A percentile compares a stretch with the other conserved stretches of the same genome.
phyloP scores from a whole-genome alignment of 345 rosid genomes.

The Boechera retrofracta region DNA sequence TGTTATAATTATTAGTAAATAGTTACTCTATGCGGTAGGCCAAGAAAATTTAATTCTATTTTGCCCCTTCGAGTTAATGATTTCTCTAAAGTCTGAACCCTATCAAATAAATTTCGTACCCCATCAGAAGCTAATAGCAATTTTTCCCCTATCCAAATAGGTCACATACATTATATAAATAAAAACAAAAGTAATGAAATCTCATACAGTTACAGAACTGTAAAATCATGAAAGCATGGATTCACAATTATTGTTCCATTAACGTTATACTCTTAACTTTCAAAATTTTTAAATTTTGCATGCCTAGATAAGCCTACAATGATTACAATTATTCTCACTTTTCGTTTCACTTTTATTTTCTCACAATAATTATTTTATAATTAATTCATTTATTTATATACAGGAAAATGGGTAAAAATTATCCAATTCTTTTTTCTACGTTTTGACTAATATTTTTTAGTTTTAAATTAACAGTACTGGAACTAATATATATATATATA shows the following conservation, averaged over 20 bases:
- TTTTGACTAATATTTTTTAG: too few species aligned
- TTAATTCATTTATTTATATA: background rate
- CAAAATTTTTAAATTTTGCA: constrained; percentile 21
- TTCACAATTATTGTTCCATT: constrained; percentile 32
- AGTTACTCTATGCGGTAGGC: constrained; percentile 1
- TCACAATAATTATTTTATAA: background rate
- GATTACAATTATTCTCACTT: constrained; percentile 29
- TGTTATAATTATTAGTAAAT: background rate
- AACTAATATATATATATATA: too few species aligned
- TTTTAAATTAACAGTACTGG: too few species aligned
- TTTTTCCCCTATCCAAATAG: background rate
- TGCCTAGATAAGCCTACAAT: constrained; percentile 34
- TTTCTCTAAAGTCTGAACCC: constrained; percentile 28
- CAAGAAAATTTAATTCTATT: background rate
- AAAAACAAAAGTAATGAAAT: constrained; percentile 10
- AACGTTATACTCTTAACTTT: constrained; percentile 30
- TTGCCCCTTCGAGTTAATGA: constrained; percentile 30
- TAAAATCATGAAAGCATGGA: constrained; percentile 33
- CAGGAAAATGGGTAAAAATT: background rate
- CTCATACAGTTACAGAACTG: constrained; percentile 10
- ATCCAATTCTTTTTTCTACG: too few species aligned
- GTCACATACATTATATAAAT: background rate
- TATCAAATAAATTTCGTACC: constrained; percentile 35
- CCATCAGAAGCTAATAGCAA: constrained; percentile 18
- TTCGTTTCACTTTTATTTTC: constrained; percentile 4